These are phyloP conservation scores for Taphrina deformans DNA, from an alignment of 1,139 yeast genomes.

Conservation along the genomic window DNA sequence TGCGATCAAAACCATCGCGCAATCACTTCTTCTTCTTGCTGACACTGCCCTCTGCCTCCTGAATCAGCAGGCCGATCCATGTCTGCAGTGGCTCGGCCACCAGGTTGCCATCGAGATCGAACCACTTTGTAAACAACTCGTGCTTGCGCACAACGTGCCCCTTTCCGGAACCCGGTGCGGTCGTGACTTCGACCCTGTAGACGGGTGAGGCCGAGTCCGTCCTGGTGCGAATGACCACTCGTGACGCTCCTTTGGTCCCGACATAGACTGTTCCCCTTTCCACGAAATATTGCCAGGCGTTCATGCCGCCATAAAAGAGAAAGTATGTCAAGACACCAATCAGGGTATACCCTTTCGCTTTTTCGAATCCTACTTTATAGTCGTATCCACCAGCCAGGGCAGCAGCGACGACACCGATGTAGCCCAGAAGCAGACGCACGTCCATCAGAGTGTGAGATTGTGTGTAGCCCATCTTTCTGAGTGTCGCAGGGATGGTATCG, in stretches of 20 bases:
- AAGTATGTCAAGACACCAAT: slow-evolving; percentile 56
- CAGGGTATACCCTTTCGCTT: slow-evolving; percentile 49
- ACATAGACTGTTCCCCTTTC: slow-evolving; percentile 61
- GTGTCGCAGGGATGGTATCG: slow-evolving; percentile 44
- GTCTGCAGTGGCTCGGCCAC: slow-evolving; percentile 35
- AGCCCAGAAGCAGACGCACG: slow-evolving; percentile 67
- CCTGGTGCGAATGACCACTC: slow-evolving; percentile 33
- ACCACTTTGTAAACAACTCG: slow-evolving; percentile 37
- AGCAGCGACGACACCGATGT: slow-evolving; percentile 63
- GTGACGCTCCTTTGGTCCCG: slow-evolving; percentile 51
- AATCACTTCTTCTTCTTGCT: slow-evolving; percentile 5
- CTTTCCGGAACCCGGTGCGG: slow-evolving; percentile 1
- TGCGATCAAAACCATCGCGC: neutral
- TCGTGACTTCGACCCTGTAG: slow-evolving; percentile 26
- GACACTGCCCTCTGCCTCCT: neutral
- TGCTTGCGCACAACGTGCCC: slow-evolving; percentile 4
- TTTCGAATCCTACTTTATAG: slow-evolving; percentile 56
- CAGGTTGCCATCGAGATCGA: slow-evolving; percentile 36
- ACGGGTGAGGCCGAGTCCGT: slow-evolving; percentile 30
- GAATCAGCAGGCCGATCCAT: slow-evolving; percentile 33
- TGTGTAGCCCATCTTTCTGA: slow-evolving; percentile 60
- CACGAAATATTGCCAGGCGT: slow-evolving; percentile 53
- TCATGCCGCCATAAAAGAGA: slow-evolving; percentile 53
- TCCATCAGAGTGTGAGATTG: slow-evolving; percentile 63
- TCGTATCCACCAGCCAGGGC: slow-evolving; percentile 67